Percentiles rank a stretch among this genome's conserved stretches.
Evolutionary conservation across 805 yeast genomes (phyloP).

Genomic region (Ascoidea asiatica): DNA sequence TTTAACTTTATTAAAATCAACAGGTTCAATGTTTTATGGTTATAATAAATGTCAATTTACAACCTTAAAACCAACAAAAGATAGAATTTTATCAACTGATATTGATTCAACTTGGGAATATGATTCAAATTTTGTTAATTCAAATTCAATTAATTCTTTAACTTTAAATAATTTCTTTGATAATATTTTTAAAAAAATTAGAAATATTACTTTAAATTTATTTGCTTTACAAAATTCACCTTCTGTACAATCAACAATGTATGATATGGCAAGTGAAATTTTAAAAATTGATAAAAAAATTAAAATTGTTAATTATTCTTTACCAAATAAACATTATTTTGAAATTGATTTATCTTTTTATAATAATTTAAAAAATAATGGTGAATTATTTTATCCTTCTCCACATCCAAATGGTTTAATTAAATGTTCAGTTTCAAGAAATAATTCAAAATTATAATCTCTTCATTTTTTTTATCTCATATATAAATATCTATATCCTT

Average conservation of each 20-base stretch:
- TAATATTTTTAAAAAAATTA: conserved; percentile 43
- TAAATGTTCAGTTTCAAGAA: conserved; percentile 74
- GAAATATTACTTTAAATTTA: conserved; percentile 54
- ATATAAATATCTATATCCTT: no score
- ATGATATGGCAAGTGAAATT: conserved; percentile 72
- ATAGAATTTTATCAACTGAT: conserved; percentile 81
- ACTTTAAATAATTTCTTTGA: conserved; percentile 60
- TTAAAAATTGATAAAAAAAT: conserved; percentile 43
- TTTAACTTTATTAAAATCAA: conserved; percentile 75
- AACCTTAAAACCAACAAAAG: conserved; percentile 69
- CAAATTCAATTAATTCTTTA: conserved; percentile 31
- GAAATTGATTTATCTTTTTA: conserved; percentile 68
- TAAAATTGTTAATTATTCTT: conserved; percentile 51
- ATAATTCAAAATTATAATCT: conserved; percentile 41
- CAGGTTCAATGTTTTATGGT: conserved; percentile 88
- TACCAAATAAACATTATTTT: conserved; percentile 90
- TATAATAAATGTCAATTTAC: conserved; percentile 81
- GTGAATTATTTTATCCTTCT: conserved; percentile 78
- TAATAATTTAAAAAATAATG: conserved; percentile 67
- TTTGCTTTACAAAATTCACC: conserved; percentile 83
- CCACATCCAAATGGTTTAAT: conserved; percentile 91
- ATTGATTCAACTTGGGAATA: conserved; percentile 63
- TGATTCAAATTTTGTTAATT: conserved; percentile 33
- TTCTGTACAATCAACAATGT: conserved; percentile 97
- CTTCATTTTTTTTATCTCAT: no score